These are phyloP conservation scores for Cryptosporidium sp. DNA, from an alignment of 169 alveolate genomes.

Conservation along the genomic window DNA sequence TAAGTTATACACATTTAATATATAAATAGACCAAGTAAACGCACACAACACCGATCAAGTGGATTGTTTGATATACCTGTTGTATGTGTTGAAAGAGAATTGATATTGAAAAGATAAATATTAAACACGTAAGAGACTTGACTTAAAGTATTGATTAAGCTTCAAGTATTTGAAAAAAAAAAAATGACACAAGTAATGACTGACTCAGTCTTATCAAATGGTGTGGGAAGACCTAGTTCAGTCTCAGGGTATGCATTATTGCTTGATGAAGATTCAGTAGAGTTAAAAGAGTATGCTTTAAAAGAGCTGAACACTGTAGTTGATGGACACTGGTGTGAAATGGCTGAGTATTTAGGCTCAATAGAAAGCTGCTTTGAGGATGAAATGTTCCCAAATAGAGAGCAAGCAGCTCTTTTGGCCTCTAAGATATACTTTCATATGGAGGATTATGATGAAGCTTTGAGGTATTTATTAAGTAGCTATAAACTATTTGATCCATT, in stretches of 20 bases:
- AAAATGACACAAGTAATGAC: conserved; percentile 15
- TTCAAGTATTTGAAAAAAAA: neutral
- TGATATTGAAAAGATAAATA: no score
- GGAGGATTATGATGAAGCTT: conserved; percentile 94
- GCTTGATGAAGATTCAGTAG: conserved; percentile 82
- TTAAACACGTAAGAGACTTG: neutral
- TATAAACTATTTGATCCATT: conserved; percentile 89
- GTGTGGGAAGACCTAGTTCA: conserved; percentile 77
- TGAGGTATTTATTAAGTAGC: conserved; percentile 94
- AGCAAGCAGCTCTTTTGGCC: conserved; percentile 94
- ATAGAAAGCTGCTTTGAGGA: conserved; percentile 85
- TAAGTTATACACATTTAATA: neutral
- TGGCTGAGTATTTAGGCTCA: conserved; percentile 83
- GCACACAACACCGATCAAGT: neutral
- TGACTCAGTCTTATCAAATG: conserved; percentile 38
- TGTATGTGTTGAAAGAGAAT: neutral
- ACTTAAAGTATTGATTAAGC: neutral
- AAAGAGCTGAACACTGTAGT: conserved; percentile 83
- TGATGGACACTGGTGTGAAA: conserved; percentile 86
- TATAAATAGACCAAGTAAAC: neutral
- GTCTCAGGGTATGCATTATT: conserved; percentile 83
- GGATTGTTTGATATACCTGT: neutral
- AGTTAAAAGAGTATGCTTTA: conserved; percentile 83
- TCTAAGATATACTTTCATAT: conserved; percentile 95
- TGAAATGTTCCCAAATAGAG: conserved; percentile 81